Percentiles rank a stretch among this genome's conserved stretches.
Conservation (phyloP, 2,329 filamentous ascomycete genomes). For the Stagonosporopsis tanaceti region DNA sequence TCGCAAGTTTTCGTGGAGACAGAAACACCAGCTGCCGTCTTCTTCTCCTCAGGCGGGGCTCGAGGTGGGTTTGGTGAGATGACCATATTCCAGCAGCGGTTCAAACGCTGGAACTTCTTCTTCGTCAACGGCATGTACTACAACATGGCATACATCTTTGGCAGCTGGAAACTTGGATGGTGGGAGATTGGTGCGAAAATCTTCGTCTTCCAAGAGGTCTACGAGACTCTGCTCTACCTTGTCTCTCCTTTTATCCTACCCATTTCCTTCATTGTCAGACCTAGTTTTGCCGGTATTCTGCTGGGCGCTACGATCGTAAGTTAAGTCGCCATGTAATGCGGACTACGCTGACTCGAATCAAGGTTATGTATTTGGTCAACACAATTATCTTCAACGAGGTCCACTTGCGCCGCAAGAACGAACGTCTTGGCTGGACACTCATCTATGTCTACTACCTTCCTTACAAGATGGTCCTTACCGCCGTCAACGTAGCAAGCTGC, state of each 20-base stretch:
- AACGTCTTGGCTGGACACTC: constrained; percentile 52
- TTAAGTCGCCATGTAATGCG: not conserved
- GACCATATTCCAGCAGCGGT: constrained; percentile 62
- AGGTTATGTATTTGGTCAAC: constrained; percentile 53
- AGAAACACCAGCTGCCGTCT: constrained; percentile 56
- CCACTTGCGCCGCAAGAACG: constrained; percentile 56
- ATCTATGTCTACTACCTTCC: constrained; percentile 54
- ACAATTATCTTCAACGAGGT: constrained; percentile 59
- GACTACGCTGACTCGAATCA: not conserved
- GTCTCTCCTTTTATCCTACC: constrained; percentile 56
- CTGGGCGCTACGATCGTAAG: constrained; percentile 47
- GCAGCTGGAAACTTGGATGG: constrained; percentile 58
- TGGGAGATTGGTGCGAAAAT: constrained; percentile 61
- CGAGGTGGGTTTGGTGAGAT: constrained; percentile 62
- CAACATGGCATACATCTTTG: constrained; percentile 57
- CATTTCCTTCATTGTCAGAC: constrained; percentile 55
- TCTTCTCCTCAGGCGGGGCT: constrained; percentile 50
- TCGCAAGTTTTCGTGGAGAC: constrained; percentile 61
- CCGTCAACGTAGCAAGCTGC: constrained; percentile 53
- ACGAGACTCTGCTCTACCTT: constrained; percentile 58
- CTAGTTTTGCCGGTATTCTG: constrained; percentile 52
- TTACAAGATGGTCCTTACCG: constrained; percentile 56
- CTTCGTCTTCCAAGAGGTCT: constrained; percentile 59
- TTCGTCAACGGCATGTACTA: constrained; percentile 60
- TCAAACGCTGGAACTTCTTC: constrained; percentile 63